Evolutionary conservation across 2,329 filamentous ascomycete species (phyloP).

Genomic region (Lasiodiplodia hormozganensis): DNA sequence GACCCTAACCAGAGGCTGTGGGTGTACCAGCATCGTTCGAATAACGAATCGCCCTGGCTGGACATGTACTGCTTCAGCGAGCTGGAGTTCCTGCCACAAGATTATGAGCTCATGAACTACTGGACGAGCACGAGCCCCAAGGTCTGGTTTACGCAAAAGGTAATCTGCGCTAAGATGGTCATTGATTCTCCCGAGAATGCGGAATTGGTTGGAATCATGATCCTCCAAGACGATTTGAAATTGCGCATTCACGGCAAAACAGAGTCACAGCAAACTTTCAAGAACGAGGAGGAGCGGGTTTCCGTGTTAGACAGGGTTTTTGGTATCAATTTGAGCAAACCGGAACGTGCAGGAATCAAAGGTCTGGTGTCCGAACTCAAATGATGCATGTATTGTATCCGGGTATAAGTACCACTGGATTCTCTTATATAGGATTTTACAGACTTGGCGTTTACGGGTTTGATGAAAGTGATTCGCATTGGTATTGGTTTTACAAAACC

Average conservation of each 20-base stretch:
- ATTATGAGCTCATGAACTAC: constrained; percentile 45
- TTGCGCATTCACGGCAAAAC: constrained; percentile 53
- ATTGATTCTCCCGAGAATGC: constrained; percentile 47
- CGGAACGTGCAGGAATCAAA: constrained; percentile 48
- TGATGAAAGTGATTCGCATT: not conserved
- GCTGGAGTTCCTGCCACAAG: constrained; percentile 44
- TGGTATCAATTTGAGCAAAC: constrained; percentile 49
- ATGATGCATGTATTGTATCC: not conserved
- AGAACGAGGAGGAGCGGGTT: constrained; percentile 53
- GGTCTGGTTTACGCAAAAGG: constrained; percentile 42
- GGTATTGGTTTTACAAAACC: constrained; percentile 39
- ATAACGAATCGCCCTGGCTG: constrained; percentile 60
- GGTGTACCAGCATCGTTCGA: constrained; percentile 49
- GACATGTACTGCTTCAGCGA: constrained; percentile 69
- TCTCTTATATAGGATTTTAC: constrained; percentile 1
- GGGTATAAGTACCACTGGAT: not conserved
- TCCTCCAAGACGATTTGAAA: constrained; percentile 53
- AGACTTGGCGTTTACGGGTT: not conserved
- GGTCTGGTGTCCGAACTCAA: constrained; percentile 44
- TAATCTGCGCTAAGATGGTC: constrained; percentile 61
- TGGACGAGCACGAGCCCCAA: constrained; percentile 43
- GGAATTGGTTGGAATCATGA: constrained; percentile 47
- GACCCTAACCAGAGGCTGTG: constrained; percentile 50
- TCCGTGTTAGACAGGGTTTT: constrained; percentile 53
- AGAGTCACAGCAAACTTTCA: constrained; percentile 48